Evolutionary conservation across 2,329 filamentous ascomycete species (phyloP).

Genomic region (Trichoderma sp.): DNA sequence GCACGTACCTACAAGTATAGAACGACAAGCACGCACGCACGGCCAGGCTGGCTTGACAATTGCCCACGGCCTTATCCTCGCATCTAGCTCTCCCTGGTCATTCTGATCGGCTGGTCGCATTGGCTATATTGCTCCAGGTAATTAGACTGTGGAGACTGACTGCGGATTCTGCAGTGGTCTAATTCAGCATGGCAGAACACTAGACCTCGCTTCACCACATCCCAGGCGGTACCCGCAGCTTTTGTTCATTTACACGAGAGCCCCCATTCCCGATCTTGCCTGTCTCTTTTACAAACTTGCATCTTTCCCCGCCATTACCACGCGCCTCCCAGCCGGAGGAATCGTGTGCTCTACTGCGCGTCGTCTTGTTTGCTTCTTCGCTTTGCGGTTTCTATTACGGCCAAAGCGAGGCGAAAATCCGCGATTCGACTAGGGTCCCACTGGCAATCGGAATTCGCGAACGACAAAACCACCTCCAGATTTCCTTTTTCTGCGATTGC

Average conservation of each 20-base stretch:
- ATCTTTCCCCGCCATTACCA: constrained; percentile 11
- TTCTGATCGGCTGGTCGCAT: constrained; percentile 29
- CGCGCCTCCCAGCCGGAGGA: background rate
- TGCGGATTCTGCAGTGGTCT: constrained; percentile 12
- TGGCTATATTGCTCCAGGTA: constrained; percentile 26
- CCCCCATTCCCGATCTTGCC: constrained; percentile 13
- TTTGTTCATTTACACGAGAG: constrained; percentile 20
- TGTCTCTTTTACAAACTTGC: constrained; percentile 16
- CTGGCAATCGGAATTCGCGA: constrained; percentile 14
- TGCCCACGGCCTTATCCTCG: background rate
- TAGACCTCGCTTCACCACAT: constrained; percentile 19
- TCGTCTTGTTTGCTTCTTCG: background rate
- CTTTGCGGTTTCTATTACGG: background rate
- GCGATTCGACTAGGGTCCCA: background rate
- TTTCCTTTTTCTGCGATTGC: background rate
- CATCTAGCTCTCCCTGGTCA: constrained; percentile 21
- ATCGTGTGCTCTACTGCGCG: background rate
- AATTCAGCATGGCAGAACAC: constrained; percentile 17
- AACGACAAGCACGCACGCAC: background rate
- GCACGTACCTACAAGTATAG: background rate
- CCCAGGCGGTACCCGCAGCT: constrained; percentile 3
- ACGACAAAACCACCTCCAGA: background rate
- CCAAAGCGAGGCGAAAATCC: background rate
- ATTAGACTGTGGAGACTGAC: constrained; percentile 27
- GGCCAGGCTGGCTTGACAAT: background rate